Evolutionary conservation across 2,329 filamentous ascomycete genomes (phyloP).

Genomic region (Sporothrix luriei): DNA sequence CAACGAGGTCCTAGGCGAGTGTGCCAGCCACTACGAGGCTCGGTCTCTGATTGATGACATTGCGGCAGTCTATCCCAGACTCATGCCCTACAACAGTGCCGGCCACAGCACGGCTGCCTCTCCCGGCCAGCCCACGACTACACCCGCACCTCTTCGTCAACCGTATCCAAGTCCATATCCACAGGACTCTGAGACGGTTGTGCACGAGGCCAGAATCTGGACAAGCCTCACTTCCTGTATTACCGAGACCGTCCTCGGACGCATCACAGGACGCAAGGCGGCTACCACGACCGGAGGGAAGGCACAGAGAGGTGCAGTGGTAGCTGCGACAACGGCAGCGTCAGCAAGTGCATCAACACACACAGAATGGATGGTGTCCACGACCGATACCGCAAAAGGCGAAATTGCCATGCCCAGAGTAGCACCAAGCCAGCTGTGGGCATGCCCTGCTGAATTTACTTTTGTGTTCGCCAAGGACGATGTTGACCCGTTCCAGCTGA

Average conservation of each 20-base stretch:
- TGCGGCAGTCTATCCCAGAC: constrained; percentile 45
- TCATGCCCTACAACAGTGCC: constrained; percentile 48
- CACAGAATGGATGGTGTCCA: constrained; percentile 56
- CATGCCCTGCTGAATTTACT: constrained; percentile 45
- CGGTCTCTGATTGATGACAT: constrained; percentile 50
- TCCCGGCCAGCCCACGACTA: not conserved
- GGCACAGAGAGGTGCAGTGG: not conserved
- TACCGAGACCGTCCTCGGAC: constrained; percentile 49
- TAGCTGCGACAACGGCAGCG: not conserved
- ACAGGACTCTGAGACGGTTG: not conserved
- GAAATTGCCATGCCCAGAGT: constrained; percentile 47
- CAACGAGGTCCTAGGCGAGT: constrained; percentile 58
- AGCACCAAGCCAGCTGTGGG: constrained; percentile 41
- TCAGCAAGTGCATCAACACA: not conserved
- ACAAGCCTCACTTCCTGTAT: constrained; percentile 55
- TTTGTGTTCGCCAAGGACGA: constrained; percentile 54
- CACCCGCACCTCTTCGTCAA: not conserved
- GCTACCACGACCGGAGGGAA: not conserved
- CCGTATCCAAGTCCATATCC: not conserved
- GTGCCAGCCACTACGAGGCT: constrained; percentile 50
- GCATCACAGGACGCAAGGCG: constrained; percentile 48
- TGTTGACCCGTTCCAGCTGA: constrained; percentile 47
- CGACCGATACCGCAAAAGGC: constrained; percentile 55
- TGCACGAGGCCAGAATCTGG: constrained; percentile 50
- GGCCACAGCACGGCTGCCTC: not conserved